Evolutionary conservation across 805 yeast genomes (phyloP).

Genomic region (Maudiozyma saulgeensis): DNA sequence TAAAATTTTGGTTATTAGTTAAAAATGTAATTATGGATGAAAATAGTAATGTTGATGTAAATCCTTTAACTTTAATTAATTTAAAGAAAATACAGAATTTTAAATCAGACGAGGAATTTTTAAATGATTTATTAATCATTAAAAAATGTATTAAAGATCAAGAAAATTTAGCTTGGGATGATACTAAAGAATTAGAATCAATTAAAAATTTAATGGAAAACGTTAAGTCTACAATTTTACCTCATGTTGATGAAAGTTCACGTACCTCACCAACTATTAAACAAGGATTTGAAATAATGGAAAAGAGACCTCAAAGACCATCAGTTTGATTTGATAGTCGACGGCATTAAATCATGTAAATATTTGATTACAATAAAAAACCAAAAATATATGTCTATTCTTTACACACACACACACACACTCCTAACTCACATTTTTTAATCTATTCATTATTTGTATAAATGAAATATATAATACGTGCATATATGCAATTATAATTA

Average conservation of each 20-base stretch:
- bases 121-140: conserved; percentile 10
- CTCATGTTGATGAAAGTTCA: neutral
- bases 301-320: conserved; percentile 4
- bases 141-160: conserved; percentile 3
- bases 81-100: conserved; percentile 15
- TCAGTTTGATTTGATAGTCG: neutral
- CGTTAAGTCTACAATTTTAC: neutral
- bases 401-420: no score
- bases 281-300: conserved; percentile 2
- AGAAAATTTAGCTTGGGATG: conserved; percentile 2
- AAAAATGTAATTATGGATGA: conserved; percentile 20
- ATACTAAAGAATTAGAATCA: neutral
- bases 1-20: conserved; percentile 26
- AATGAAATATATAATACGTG: no score
- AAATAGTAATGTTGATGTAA: conserved; percentile 12
- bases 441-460: no score
- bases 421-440: no score
- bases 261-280: neutral
- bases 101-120: conserved; percentile 11
- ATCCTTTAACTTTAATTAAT: conserved; percentile 16
- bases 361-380: no score
- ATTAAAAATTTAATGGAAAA: neutral
- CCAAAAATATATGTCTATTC: neutral
- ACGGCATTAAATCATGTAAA: neutral
- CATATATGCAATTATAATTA: neutral